Base-by-base conservation (phyloP, 257 asterid species). In the Petrea volubilis region DNA sequence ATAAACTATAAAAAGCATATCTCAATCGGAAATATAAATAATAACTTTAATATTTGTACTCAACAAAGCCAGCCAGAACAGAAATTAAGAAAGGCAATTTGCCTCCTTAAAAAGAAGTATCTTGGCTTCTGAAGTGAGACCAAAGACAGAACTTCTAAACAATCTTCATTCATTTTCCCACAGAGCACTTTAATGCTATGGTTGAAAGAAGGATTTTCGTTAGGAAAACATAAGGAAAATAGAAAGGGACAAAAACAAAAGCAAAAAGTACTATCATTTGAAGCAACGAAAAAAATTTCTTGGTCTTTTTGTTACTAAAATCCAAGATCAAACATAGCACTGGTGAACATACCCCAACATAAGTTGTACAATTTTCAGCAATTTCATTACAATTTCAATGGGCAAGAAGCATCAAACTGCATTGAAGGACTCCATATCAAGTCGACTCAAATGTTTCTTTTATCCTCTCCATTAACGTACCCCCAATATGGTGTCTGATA, bases 401-500 rank as follows among this genome's bases (percentile, higher is more conserved):
- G 25, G 44, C 25, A 10, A 53, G 50, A 58, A 61, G 56, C n/a
- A 62, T 62, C 33, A 15, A 52, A 33, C 0, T 12, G 47, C 18
- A 41, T 65, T 53, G 25, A 44, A 12, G 2, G 29, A 33, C 60
- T 31, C 40, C 2, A 17, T 40, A 64, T 64, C 43, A 47, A 4
- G 23, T 31, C 2, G 18, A 31, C 27, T 31, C 52, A 18, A 36
- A 23, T 41, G 10, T 28, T 53, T 52, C 55, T 40, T n/a, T n/a
- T 17, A 51, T 50, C 66, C 8, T 52, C 46, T 21, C 4, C 9
- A 43, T 7, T 38, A 20, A 65, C 84, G 7, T 72, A 93, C 97
- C 83, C 91, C 96, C 74, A 93, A 29, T 52, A 83, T 47, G 52
- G 94, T 83, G 83, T 93, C 88, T 0, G 98, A 87, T 36, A 87